Evolutionary conservation across 116 monocot species (phyloP).

Genomic region (Cymodocea nodosa): DNA sequence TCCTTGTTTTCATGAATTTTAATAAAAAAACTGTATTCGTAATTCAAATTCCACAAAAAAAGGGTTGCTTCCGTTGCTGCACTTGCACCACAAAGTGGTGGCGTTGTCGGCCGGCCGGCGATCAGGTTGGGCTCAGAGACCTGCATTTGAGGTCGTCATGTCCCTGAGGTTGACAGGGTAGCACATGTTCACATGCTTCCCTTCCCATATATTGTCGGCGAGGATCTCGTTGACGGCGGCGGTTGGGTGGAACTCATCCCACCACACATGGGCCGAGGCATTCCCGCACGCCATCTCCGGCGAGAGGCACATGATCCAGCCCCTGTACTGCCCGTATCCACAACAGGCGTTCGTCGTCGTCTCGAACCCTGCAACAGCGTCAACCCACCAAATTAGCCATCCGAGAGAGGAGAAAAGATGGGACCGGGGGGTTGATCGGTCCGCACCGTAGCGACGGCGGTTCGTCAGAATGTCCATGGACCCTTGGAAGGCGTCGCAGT

Average conservation of each 20-base stretch:
- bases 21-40: too few relatives aligned
- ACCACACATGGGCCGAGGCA: constrained; percentile 63
- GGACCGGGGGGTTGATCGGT: too few relatives aligned
- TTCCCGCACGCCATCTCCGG: constrained; percentile 61
- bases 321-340: constrained; percentile 33
- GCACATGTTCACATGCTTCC: constrained; percentile 57
- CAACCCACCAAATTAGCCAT: background rate
- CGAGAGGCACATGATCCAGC: constrained; percentile 25
- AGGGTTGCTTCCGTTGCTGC: too few relatives aligned
- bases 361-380: constrained; percentile 22
- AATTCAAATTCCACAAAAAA: too few relatives aligned
- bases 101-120: too few relatives aligned
- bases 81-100: too few relatives aligned
- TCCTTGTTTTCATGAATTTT: too few relatives aligned
- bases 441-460: constrained; percentile 31
- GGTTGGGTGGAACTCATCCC: constrained; percentile 74
- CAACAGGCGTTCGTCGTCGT: constrained; percentile 45
- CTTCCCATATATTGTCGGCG: constrained; percentile 66
- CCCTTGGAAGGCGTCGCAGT: constrained; percentile 63
- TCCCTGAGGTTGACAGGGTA: constrained; percentile 41
- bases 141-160: constrained; percentile 5
- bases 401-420: background rate
- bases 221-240: constrained; percentile 68
- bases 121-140: too few relatives aligned
- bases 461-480: constrained; percentile 64